phyloP scores from a whole-genome alignment of 495 filamentous ascomycete genomes.

The Glarea lozoyensis region DNA sequence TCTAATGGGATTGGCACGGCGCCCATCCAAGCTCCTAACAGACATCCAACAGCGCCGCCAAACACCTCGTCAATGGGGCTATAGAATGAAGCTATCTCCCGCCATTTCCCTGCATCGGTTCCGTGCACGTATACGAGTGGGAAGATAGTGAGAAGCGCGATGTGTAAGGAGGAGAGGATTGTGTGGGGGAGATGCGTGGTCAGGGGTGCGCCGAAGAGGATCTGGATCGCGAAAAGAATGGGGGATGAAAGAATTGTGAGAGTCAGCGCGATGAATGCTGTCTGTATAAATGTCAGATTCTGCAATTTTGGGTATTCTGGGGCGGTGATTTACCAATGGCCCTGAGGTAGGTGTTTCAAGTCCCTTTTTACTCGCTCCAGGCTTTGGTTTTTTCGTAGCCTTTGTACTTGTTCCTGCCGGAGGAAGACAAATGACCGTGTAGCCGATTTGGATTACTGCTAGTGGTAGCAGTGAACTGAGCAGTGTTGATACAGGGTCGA shows the following conservation, averaged over 20 bases:
- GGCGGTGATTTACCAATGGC: conserved; percentile 22
- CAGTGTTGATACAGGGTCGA: conserved; percentile 61
- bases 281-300: conserved; percentile 33
- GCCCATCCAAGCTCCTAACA: conserved; percentile 66
- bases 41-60: conserved; percentile 55
- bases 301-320: background rate
- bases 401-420: conserved; percentile 39
- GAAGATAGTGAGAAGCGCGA: conserved; percentile 64
- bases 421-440: conserved; percentile 66
- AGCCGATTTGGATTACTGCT: conserved; percentile 54
- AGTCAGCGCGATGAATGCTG: conserved; percentile 49
- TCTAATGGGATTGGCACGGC: conserved; percentile 91
- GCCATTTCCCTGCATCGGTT: conserved; percentile 65
- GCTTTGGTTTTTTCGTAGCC: conserved; percentile 23
- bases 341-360: conserved; percentile 25
- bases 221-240: conserved; percentile 51
- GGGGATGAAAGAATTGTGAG: conserved; percentile 49
- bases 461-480: conserved; percentile 50
- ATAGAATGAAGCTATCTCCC: conserved; percentile 49
- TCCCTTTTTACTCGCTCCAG: conserved; percentile 38
- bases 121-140: conserved; percentile 79
- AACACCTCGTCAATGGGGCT: conserved; percentile 57
- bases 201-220: conserved; percentile 87
- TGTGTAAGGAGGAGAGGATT: conserved; percentile 66
- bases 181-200: conserved; percentile 77